phyloP scores from a whole-genome alignment of 208 protist genomes.

The Trypanosoma mega region DNA sequence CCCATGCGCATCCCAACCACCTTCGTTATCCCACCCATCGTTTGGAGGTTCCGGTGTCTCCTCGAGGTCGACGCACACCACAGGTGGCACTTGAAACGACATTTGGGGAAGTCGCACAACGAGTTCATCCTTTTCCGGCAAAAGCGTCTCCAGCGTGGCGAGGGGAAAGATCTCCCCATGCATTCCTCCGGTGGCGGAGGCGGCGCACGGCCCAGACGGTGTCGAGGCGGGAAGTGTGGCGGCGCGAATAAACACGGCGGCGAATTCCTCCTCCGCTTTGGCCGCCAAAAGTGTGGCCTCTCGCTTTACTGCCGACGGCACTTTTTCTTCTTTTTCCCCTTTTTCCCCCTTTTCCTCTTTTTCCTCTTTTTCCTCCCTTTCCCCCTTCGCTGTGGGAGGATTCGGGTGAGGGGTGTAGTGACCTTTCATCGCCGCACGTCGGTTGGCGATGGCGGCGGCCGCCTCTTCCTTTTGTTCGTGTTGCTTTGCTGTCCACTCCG shows the following conservation, averaged over 20 bases:
- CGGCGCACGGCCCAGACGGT: too few species aligned
- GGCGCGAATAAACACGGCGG: too few species aligned
- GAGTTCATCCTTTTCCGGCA: constrained; percentile 6
- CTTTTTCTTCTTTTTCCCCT: background rate
- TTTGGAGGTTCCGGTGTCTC: background rate
- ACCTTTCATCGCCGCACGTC: too few species aligned
- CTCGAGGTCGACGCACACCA: background rate
- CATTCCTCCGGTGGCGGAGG: background rate
- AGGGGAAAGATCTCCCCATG: constrained; percentile 5
- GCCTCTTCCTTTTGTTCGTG: constrained; percentile 17
- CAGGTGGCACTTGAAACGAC: constrained; percentile 3
- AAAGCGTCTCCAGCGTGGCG: constrained; percentile 2
- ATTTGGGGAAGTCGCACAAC: constrained; percentile 6
- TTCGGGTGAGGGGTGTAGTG: constrained; percentile 4
- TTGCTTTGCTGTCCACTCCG: constrained; percentile 17
- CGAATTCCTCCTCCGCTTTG: too few species aligned
- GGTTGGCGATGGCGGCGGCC: too few species aligned
- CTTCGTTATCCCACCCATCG: too few species aligned
- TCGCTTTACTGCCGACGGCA: background rate
- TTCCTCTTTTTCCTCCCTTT: constrained; percentile 13
- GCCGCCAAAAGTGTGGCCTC: too few species aligned
- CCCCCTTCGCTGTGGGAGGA: constrained; percentile 1
- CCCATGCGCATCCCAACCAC: too few species aligned
- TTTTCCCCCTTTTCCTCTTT: background rate
- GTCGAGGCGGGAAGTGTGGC: too few species aligned